phyloP scores from a whole-genome alignment of 306 rosid species.

The Calophaca sinica region DNA sequence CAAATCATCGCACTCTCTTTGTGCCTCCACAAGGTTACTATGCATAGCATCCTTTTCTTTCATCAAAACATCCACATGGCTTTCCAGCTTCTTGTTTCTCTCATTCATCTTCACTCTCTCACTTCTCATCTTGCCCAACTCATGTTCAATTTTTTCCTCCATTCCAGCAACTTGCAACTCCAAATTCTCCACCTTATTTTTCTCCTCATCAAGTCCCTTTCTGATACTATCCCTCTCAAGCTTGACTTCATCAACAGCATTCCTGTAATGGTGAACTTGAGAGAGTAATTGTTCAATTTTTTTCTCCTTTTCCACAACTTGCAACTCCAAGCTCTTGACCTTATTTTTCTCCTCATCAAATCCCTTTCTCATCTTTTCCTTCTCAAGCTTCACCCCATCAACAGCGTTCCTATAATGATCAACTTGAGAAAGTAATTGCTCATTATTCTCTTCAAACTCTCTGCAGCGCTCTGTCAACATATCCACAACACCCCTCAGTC shows the following conservation, averaged over 20 bases:
- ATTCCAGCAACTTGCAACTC: conserved; percentile 43
- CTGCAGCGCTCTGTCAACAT: conserved; percentile 34
- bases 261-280: conserved; percentile 45
- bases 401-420: conserved; percentile 32
- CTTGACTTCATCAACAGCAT: conserved; percentile 38
- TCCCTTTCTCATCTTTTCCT: conserved; percentile 40
- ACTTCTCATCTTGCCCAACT: conserved; percentile 45
- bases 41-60: conserved; percentile 57
- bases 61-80: conserved; percentile 44
- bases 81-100: conserved; percentile 49
- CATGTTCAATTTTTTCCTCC: conserved; percentile 55
- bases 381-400: conserved; percentile 35
- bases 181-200: conserved; percentile 50
- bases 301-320: conserved; percentile 39
- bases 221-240: conserved; percentile 41
- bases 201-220: conserved; percentile 59
- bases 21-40: conserved; percentile 49
- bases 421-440: conserved; percentile 51
- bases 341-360: conserved; percentile 58
- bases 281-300: conserved; percentile 49
- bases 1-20: conserved; percentile 47
- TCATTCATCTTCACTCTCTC: conserved; percentile 47
- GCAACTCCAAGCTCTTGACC: conserved; percentile 50
- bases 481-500: conserved; percentile 45
- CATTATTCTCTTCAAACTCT: conserved; percentile 51